Percentiles rank a stretch among this genome's conserved stretches.
Evolutionary conservation across 257 asterid species (phyloP).

Genomic region (Nicotiana benthamiana): DNA sequence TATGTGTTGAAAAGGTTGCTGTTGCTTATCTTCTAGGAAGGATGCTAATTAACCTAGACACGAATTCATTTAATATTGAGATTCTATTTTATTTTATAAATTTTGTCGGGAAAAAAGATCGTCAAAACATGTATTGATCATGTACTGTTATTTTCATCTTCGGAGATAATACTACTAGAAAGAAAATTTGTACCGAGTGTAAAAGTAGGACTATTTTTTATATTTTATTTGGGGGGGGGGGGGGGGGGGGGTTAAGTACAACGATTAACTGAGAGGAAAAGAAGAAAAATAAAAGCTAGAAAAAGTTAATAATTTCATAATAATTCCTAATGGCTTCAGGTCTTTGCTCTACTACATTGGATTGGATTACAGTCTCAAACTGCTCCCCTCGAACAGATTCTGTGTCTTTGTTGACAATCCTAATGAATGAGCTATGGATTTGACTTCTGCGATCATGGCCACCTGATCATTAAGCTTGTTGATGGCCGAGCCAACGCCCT

Average conservation of each 20-base stretch:
- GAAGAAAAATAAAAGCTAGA: neutral
- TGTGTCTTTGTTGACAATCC: constrained; percentile 18
- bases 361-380: constrained; percentile 24
- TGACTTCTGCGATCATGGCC: constrained; percentile 91
- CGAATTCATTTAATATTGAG: neutral
- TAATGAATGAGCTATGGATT: constrained; percentile 56
- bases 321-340: neutral
- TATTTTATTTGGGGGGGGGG: no score
- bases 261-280: no score
- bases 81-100: neutral
- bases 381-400: constrained; percentile 22
- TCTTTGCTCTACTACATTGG: neutral
- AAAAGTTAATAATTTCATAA: neutral
- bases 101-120: neutral
- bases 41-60: neutral
- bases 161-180: neutral
- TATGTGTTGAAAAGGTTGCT: neutral
- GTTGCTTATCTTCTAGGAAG: neutral
- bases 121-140: neutral
- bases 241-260: no score
- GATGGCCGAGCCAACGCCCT: constrained; percentile 95
- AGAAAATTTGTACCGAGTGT: neutral
- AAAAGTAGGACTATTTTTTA: neutral
- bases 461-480: constrained; percentile 84
- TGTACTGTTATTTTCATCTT: neutral